Evolutionary conservation across 345 rosid species (phyloP).

Genomic region (Bruguiera gymnorhiza): DNA sequence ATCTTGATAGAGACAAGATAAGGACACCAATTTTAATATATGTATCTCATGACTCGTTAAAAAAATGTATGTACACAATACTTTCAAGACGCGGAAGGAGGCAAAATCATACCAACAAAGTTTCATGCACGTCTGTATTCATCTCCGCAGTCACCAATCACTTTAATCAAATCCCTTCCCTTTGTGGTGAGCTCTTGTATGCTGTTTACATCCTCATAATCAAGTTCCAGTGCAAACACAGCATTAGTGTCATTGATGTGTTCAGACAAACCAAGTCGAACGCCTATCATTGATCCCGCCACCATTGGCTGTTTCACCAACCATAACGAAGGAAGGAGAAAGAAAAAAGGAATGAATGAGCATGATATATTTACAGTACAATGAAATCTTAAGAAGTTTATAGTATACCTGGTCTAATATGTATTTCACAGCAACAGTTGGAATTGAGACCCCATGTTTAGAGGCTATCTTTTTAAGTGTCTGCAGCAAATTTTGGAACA

Average conservation of each 20-base stretch:
- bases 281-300: conserved; percentile 95
- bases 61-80: not conserved
- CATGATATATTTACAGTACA: not conserved
- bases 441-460: conserved; percentile 84
- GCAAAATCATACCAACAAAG: not conserved
- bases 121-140: conserved; percentile 64
- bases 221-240: conserved; percentile 67
- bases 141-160: conserved; percentile 95
- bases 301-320: conserved; percentile 60
- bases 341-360: not conserved
- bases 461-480: conserved; percentile 61
- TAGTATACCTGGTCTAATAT: conserved; percentile 68
- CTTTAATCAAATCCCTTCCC: conserved; percentile 72
- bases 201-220: conserved; percentile 71
- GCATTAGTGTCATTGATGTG: conserved; percentile 69
- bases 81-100: not conserved
- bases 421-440: conserved; percentile 84
- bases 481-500: conserved; percentile 69
- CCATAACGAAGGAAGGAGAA: not conserved
- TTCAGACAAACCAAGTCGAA: conserved; percentile 76
- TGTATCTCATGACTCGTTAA: too few relatives aligned
- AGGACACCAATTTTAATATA: too few relatives aligned
- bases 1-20: too few relatives aligned
- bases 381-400: not conserved
- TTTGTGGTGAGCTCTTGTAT: conserved; percentile 51